These are phyloP conservation scores for Sungouiozyma intestinalis DNA, from an alignment of 805 yeast species.

Conservation along the genomic window DNA sequence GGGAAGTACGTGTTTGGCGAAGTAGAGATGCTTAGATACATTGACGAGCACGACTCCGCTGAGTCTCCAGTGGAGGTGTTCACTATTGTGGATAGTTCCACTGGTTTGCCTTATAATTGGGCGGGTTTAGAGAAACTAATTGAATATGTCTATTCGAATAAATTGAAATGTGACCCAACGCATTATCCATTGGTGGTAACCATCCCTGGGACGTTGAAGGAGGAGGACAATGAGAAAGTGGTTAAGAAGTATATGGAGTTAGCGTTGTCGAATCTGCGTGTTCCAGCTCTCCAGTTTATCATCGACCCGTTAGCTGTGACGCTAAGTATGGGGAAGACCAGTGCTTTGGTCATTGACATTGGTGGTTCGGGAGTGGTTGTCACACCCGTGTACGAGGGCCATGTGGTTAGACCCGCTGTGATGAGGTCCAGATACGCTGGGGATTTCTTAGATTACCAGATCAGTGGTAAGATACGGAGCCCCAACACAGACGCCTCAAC, in stretches of 20 bases:
- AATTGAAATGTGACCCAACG: slow-evolving; percentile 39
- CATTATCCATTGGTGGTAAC: slow-evolving; percentile 59
- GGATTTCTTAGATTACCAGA: slow-evolving; percentile 64
- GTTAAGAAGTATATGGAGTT: slow-evolving; percentile 57
- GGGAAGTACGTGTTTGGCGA: slow-evolving; percentile 19
- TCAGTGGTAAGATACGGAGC: slow-evolving; percentile 36
- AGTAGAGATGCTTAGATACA: slow-evolving; percentile 21
- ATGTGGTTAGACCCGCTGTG: slow-evolving; percentile 53
- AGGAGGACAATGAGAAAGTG: slow-evolving; percentile 20
- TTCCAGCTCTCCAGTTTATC: slow-evolving; percentile 67
- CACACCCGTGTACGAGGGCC: slow-evolving; percentile 71
- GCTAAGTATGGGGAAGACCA: slow-evolving; percentile 66
- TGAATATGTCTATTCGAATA: slow-evolving; percentile 47
- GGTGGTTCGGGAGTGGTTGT: slow-evolving; percentile 63
- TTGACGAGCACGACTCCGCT: slow-evolving; percentile 3
- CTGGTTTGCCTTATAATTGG: slow-evolving; percentile 61
- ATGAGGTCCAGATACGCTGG: slow-evolving; percentile 72
- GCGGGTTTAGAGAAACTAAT: slow-evolving; percentile 59
- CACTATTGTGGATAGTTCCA: slow-evolving; percentile 39
- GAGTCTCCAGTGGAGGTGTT: slow-evolving; percentile 25
- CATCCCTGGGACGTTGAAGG: slow-evolving; percentile 14
- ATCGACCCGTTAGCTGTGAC: slow-evolving; percentile 70
- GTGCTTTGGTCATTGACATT: slow-evolving; percentile 71
- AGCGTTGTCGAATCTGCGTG: slow-evolving; percentile 63
- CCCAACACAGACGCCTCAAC: too few relatives aligned